These are phyloP conservation scores for Solanum hybrid DNA, from an alignment of 305 asterid species.

Conservation along the genomic window DNA sequence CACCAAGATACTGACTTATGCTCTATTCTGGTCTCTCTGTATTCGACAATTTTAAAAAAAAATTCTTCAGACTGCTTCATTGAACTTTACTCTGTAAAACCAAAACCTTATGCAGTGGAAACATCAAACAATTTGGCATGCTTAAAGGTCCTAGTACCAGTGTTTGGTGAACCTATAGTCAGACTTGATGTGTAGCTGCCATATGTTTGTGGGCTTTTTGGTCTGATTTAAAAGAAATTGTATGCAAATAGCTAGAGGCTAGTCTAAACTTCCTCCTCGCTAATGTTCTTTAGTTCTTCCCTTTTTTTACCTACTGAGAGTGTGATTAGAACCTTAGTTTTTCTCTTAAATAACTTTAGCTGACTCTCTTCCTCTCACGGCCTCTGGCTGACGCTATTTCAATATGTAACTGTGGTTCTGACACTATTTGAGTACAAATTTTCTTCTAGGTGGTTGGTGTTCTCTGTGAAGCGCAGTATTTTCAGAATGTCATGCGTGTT, in stretches of 20 bases:
- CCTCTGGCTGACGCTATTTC: neutral
- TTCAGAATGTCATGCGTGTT: constrained; percentile 97
- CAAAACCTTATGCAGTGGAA: neutral
- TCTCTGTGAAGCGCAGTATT: constrained; percentile 90
- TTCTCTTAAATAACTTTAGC: neutral
- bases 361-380: neutral
- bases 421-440: constrained; percentile 6
- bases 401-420: neutral
- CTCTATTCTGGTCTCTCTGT: neutral
- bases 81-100: neutral
- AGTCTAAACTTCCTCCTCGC: neutral
- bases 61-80: neutral
- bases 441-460: constrained; percentile 76
- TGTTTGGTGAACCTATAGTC: neutral
- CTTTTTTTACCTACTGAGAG: neutral
- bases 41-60: neutral
- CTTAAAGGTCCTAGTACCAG: neutral
- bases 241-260: neutral
- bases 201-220: neutral
- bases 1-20: constrained; percentile 2
- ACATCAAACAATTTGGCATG: neutral
- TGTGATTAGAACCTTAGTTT: neutral
- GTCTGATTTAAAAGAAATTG: neutral
- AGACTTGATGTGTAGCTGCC: neutral
- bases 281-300: neutral